Evolutionary conservation across 495 filamentous ascomycete species (phyloP).

Genomic region (Lichina pygmaea): DNA sequence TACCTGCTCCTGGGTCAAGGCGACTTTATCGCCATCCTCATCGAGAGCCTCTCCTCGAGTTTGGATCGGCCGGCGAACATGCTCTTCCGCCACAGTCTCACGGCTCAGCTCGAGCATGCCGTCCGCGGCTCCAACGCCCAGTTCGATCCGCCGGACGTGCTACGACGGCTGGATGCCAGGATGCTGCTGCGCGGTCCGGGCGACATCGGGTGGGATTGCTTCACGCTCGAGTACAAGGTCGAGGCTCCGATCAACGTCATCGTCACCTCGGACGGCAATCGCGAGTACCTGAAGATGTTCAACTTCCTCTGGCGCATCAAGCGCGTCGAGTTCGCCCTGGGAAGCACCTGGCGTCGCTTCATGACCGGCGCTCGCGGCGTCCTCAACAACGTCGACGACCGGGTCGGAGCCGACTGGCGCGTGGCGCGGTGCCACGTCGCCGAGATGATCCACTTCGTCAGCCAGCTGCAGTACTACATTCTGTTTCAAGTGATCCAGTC

Average conservation of each 20-base stretch:
- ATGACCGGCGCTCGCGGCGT: slow-evolving; percentile 90
- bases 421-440: slow-evolving; percentile 60
- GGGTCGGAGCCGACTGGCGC: slow-evolving; percentile 70
- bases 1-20: slow-evolving; percentile 88
- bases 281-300: slow-evolving; percentile 96
- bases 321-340: slow-evolving; percentile 80
- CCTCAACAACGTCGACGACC: slow-evolving; percentile 51
- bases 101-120: slow-evolving; percentile 89
- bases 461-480: slow-evolving; percentile 95
- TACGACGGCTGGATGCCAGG: slow-evolving; percentile 76
- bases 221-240: slow-evolving; percentile 96
- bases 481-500: slow-evolving; percentile 95
- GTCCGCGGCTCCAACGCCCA: slow-evolving; percentile 94
- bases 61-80: slow-evolving; percentile 86
- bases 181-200: slow-evolving; percentile 90
- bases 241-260: slow-evolving; percentile 94
- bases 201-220: slow-evolving; percentile 98
- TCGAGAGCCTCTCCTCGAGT: slow-evolving; percentile 83
- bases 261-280: slow-evolving; percentile 78
- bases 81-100: slow-evolving; percentile 85
- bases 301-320: slow-evolving; percentile 99
- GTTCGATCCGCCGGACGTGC: slow-evolving; percentile 77
- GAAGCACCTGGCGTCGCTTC: slow-evolving; percentile 76
- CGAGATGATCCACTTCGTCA: slow-evolving; percentile 96
- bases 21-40: slow-evolving; percentile 90